These are phyloP conservation scores for Paecilomyces niveus DNA, from an alignment of 2,329 filamentous ascomycete species.

Conservation along the genomic window DNA sequence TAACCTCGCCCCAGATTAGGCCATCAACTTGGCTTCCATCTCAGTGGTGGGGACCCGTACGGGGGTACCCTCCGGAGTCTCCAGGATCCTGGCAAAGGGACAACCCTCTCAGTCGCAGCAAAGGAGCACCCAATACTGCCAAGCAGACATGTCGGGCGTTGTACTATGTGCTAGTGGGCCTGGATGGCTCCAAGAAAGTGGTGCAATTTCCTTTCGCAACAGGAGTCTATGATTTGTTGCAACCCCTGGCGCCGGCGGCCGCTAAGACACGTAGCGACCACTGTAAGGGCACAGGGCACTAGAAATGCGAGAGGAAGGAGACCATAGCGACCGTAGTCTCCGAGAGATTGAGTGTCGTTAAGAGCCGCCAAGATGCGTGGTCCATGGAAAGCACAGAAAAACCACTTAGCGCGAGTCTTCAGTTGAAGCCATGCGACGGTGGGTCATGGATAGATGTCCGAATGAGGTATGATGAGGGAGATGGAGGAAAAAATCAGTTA, in stretches of 20 bases:
- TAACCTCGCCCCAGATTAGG: neutral
- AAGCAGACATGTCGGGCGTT: neutral
- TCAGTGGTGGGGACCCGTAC: neutral
- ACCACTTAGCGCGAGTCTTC: neutral
- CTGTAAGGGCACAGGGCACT: neutral
- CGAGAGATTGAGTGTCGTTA: neutral
- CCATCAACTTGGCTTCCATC: neutral
- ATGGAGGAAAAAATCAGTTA: neutral
- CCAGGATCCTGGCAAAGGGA: neutral
- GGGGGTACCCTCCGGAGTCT: neutral
- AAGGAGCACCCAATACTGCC: neutral
- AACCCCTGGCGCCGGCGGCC: neutral
- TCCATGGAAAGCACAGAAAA: neutral
- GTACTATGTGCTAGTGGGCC: neutral
- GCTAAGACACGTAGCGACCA: neutral
- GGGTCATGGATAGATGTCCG: neutral
- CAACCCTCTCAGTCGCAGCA: neutral
- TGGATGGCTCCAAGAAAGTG: neutral
- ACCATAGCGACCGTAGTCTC: neutral
- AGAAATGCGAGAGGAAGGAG: neutral
- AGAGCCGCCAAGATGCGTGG: neutral
- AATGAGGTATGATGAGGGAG: neutral
- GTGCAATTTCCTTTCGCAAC: neutral
- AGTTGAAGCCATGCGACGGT: neutral
- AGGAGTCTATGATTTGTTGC: neutral